Base-by-base conservation (phyloP, 306 rosid species). In the Vigna radiata region DNA sequence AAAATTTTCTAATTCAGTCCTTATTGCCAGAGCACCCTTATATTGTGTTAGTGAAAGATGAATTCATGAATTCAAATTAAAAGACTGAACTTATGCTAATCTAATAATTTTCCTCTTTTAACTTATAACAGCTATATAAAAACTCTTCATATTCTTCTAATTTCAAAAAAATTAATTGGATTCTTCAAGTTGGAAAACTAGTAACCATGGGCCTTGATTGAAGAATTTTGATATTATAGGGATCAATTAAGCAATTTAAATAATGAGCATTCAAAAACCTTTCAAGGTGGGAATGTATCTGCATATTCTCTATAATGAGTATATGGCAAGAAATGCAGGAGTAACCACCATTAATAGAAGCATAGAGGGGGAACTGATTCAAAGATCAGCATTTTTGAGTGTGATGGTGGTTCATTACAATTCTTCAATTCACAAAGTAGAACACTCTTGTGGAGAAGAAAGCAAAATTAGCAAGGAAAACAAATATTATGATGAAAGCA, bases 211-310 rank as follows among this genome's bases (percentile, higher is more conserved):
- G 33, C 3, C 31, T 8, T 1, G 48, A 39, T 36, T 39, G 44
- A 65, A 18, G 70, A 65, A 64, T 17, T 18, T 41, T 65, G 52
- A 65, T 17, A 18, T 41, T 67, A 9, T 49, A 48, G n/a, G 19
- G 73, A 68, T 69, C 74, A 29, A 68, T 39, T 65, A 25, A 48
- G 15, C 27, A 14, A 47, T 25, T 47, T 14, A 6, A 46, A 68
- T 65, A 37, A 46, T 46, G 19, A 33, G 25, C 15, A 62, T 13
- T 31, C 68, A 33, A 3, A 36, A n/a, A 36, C 3, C n/a, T 63
- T 8, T 63, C 6, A 63, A 63, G 36, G 23, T 36, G 47, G 6
- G 23, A 23, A 11, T 46, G 21, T 14, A 43, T 46, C 27, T 13
- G 21, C 46, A 23, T 25, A 46, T 43, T 67, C 36, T 21, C 25